These are phyloP conservation scores for Gracilaria gracilis DNA, from an alignment of 23 red algal genomes.

Conservation along the genomic window DNA sequence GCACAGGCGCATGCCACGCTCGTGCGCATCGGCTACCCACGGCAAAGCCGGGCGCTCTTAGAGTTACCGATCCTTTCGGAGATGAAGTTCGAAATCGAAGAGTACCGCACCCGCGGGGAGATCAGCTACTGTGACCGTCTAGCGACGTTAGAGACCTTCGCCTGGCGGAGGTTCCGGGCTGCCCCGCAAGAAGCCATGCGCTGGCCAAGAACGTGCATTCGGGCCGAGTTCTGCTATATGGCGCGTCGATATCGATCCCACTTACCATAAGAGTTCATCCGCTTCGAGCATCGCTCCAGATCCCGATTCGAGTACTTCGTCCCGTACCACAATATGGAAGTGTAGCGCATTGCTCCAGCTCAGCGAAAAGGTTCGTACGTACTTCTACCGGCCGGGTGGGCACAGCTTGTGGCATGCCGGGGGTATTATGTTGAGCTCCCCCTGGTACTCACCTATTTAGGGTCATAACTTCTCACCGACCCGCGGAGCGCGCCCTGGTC, in stretches of 20 bases:
- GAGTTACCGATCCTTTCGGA: no score
- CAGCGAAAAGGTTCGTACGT: neutral
- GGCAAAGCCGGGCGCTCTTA: no score
- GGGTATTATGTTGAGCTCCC: slow-evolving; percentile 25
- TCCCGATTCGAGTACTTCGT: neutral
- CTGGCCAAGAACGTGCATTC: neutral
- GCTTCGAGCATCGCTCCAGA: no score
- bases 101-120: slow-evolving; percentile 19
- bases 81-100: neutral
- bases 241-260: no score
- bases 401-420: neutral
- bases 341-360: neutral
- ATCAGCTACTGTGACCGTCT: neutral
- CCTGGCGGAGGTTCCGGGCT: no score
- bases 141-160: neutral
- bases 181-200: neutral
- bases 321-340: slow-evolving; percentile 11
- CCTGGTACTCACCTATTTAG: slow-evolving; percentile 1
- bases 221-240: slow-evolving; percentile 13
- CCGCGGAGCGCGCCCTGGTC: neutral
- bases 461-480: neutral
- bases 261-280: no score
- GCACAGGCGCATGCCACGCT: no score
- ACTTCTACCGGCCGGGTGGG: neutral
- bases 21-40: no score